Base-by-base conservation (phyloP, 2,329 filamentous ascomycete genomes). In the Botrytis tulipae region DNA sequence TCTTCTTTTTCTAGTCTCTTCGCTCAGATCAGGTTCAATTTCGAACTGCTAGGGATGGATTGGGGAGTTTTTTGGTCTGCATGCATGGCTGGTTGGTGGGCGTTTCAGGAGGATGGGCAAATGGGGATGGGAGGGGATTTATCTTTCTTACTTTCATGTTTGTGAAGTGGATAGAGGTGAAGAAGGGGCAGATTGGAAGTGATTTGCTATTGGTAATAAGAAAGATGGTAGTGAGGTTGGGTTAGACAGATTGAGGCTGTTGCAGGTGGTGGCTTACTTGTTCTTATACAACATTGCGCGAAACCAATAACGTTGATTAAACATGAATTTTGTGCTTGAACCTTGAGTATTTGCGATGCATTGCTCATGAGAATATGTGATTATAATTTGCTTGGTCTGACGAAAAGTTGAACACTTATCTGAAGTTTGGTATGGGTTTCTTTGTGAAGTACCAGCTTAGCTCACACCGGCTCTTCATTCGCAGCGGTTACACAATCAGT, bases 1-100 rank as follows among this genome's bases (percentile, higher is more conserved):
- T 12, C 32, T 57, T 12, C 32, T 59, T 46, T 54, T 72, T 68
- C 48, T 66, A n/a, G 37, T 59, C 51, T 67, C 44, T 46, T 37
- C 46, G 29, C 70, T 37, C 48, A 57, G 59, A 71, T 42, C n/a
- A 35, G 32, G 35, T 59, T 63, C 35, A 25, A 46, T 46, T 51
- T 73, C 35, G 59, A 54, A 32, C 44, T 51, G 20, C 48, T 69
- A 69, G 37, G 66, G 66, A 59, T 57, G 66, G 48, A 44, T 57
- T 44, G 35, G 66, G 65, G 51, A 42, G 63, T 66, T 69, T 57
- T 69, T 69, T 18, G 59, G 46, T 73, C 61, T 70, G 44, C 68
- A 62, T 73, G 18, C 54, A 73, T 73, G 59, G 59, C 61, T 69
- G 62, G 68, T 37, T 61, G 35, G 59, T 71, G 51, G 60, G 73